Percentiles rank a stretch among this genome's conserved stretches.
Conservation (phyloP, 257 asterid genomes). For the Fraxinus americana region DNA sequence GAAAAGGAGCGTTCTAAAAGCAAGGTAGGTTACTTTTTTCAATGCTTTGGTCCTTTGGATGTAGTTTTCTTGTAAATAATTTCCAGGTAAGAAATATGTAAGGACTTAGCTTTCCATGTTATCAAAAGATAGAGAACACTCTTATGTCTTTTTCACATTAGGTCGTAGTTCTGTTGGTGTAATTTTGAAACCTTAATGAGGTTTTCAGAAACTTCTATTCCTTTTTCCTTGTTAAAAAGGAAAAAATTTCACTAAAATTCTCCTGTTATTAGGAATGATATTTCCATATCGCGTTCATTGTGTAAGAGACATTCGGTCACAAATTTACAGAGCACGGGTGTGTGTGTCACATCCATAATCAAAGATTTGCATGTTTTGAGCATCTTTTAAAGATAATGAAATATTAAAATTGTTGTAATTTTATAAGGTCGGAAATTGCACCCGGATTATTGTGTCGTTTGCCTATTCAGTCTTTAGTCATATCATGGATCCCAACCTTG, state of each 20-base stretch:
- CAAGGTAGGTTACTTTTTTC: constrained; percentile 43
- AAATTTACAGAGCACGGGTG: neutral
- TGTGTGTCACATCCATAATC: neutral
- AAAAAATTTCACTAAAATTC: neutral
- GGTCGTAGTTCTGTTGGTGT: constrained; percentile 11
- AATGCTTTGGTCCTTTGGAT: neutral
- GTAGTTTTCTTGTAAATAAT: neutral
- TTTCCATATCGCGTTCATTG: constrained; percentile 8
- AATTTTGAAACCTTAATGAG: neutral
- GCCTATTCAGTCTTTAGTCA: neutral
- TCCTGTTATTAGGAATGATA: neutral
- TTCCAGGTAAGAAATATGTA: neutral
- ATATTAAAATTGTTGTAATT: neutral
- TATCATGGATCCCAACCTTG: neutral
- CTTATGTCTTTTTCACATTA: constrained; percentile 3
- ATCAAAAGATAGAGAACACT: neutral
- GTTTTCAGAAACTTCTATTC: neutral
- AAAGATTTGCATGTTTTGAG: neutral
- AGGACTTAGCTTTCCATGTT: constrained; percentile 1
- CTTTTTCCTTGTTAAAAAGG: neutral
- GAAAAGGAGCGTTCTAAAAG: constrained; percentile 66
- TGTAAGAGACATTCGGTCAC: neutral
- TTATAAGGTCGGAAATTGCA: neutral
- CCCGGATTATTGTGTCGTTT: neutral
- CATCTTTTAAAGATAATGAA: neutral